phyloP scores from a whole-genome alignment of 352 stramenopile genomes.

The Phytophthora macrochlamydospora region DNA sequence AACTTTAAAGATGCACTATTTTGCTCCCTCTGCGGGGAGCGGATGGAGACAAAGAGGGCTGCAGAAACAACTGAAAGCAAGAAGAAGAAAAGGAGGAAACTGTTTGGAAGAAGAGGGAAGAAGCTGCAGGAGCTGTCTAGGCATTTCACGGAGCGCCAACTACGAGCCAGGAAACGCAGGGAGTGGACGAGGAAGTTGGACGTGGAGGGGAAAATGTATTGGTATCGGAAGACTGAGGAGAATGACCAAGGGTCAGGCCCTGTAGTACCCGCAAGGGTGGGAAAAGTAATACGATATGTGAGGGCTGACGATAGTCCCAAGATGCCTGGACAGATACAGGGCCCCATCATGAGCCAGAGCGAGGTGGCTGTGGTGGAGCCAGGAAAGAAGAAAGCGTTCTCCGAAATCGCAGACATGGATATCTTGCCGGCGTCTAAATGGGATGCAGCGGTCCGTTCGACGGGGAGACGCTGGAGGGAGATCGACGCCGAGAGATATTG shows the following conservation, averaged over 20 bases:
- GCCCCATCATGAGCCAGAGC: constrained; percentile 26
- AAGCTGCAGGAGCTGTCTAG: constrained; percentile 12
- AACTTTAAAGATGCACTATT: constrained; percentile 62
- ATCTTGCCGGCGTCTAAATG: constrained; percentile 41
- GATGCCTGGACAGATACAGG: constrained; percentile 33
- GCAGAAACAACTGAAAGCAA: constrained; percentile 8
- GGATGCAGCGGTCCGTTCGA: constrained; percentile 38
- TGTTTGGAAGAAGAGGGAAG: constrained; percentile 14
- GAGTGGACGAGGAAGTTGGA: constrained; percentile 66
- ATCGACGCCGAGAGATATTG: constrained; percentile 31
- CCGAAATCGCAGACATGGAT: constrained; percentile 39
- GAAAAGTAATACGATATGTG: constrained; percentile 37
- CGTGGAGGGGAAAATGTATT: constrained; percentile 58
- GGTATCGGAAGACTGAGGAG: constrained; percentile 44
- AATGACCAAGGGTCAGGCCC: constrained; percentile 1
- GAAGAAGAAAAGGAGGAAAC: constrained; percentile 16
- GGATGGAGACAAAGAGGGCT: constrained; percentile 20
- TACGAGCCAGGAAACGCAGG: constrained; percentile 50
- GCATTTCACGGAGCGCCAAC: constrained; percentile 38
- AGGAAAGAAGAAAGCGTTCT: constrained; percentile 36
- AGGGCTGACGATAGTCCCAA: constrained; percentile 32
- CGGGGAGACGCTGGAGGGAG: constrained; percentile 38
- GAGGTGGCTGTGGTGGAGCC: constrained; percentile 37
- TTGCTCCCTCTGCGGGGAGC: constrained; percentile 53
- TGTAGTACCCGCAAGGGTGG: constrained; percentile 23